Evolutionary conservation across 352 stramenopile species (phyloP).

Genomic region (Achlya hypogyna): DNA sequence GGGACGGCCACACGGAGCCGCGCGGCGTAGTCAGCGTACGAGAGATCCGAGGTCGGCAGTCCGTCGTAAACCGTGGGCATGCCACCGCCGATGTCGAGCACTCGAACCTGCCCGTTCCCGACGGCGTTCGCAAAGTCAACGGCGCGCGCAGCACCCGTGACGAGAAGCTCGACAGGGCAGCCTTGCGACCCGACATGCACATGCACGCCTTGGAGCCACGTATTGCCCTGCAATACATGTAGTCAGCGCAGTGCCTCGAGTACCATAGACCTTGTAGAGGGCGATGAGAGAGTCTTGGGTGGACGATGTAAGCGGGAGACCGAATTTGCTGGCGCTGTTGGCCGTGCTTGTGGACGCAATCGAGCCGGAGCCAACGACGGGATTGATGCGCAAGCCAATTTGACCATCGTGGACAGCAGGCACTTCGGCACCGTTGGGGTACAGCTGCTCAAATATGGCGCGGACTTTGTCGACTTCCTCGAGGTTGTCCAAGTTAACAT

Average conservation of each 20-base stretch:
- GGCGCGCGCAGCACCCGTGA: conserved; percentile 59
- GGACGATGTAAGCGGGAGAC: conserved; percentile 53
- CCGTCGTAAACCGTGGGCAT: conserved; percentile 83
- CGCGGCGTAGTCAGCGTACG: conserved; percentile 75
- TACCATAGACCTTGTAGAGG: conserved; percentile 29
- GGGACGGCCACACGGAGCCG: conserved; percentile 55
- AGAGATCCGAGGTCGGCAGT: conserved; percentile 47
- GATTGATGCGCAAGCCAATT: conserved; percentile 88
- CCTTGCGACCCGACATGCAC: conserved; percentile 85
- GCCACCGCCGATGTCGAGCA: conserved; percentile 89
- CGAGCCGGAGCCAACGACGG: conserved; percentile 78
- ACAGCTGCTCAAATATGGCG: conserved; percentile 31
- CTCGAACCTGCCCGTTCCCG: conserved; percentile 60
- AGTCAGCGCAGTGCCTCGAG: conserved; percentile 6
- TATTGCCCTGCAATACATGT: conserved; percentile 33
- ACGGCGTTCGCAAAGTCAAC: conserved; percentile 71
- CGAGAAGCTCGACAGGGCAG: conserved; percentile 77
- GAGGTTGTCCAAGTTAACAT: conserved; percentile 90
- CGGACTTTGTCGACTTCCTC: conserved; percentile 78
- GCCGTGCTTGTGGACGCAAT: conserved; percentile 83
- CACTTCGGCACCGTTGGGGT: conserved; percentile 28
- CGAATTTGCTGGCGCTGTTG: conserved; percentile 88
- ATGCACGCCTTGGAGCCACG: conserved; percentile 83
- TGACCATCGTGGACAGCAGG: conserved; percentile 30
- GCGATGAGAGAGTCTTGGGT: conserved; percentile 41